These are phyloP conservation scores for Chaetothyriales sp. DNA, from an alignment of 2,329 filamentous ascomycete genomes.

Conservation along the genomic window DNA sequence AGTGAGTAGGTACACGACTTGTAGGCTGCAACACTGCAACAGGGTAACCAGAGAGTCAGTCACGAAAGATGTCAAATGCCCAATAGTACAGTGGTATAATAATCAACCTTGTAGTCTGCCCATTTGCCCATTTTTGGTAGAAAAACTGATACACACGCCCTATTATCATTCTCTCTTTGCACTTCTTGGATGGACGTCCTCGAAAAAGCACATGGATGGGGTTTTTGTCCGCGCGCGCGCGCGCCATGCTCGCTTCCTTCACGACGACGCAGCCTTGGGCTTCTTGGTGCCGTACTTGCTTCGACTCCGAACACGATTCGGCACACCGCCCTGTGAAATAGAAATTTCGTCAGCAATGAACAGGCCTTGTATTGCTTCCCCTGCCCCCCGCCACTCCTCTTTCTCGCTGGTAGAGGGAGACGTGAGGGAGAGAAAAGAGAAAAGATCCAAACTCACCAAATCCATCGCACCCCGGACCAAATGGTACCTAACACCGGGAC, in stretches of 20 bases:
- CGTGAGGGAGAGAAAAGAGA: too few species aligned
- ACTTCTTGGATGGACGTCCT: too few species aligned
- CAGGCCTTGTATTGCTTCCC: too few species aligned
- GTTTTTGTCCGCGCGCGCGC: too few species aligned
- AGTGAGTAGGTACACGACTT: too few species aligned
- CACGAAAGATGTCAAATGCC: background rate
- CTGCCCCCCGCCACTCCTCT: too few species aligned
- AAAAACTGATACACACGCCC: too few species aligned
- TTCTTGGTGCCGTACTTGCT: slow-evolving; percentile 99
- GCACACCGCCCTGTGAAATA: slow-evolving; percentile 62
- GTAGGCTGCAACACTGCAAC: too few species aligned
- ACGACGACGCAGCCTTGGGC: slow-evolving; percentile 57
- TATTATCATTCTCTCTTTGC: too few species aligned
- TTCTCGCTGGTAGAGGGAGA: background rate
- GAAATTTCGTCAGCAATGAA: slow-evolving; percentile 18
- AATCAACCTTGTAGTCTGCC: too few species aligned
- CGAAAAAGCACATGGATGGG: too few species aligned
- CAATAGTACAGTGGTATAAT: background rate
- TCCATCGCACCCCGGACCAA: slow-evolving; percentile 82
- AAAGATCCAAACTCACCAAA: slow-evolving; percentile 50
- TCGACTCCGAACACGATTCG: slow-evolving; percentile 63
- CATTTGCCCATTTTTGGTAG: too few species aligned
- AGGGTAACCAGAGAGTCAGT: background rate
- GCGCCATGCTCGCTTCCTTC: background rate
- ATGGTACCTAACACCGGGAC: slow-evolving; percentile 94